These are phyloP conservation scores for Naegleria fowleri DNA, from an alignment of 208 protist genomes.

Conservation along the genomic window DNA sequence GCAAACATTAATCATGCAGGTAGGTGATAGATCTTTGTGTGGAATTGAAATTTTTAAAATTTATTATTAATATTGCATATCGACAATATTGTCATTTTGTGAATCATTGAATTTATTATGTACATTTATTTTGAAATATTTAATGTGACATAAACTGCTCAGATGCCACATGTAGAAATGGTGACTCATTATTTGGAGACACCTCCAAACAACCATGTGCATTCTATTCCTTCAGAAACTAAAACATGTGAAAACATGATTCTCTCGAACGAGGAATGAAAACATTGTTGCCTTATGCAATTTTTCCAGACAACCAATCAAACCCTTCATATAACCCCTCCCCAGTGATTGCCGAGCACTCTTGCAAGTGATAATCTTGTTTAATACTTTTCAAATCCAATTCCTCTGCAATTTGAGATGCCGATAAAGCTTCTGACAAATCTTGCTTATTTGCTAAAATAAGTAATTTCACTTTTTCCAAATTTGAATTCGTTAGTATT, in stretches of 20 bases:
- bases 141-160: no score
- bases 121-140: no score
- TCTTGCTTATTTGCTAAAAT: conserved; percentile 97
- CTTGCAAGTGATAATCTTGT: conserved; percentile 82
- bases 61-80: no score
- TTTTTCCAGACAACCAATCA: conserved; percentile 65
- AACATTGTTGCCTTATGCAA: not conserved
- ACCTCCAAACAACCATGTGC: not conserved
- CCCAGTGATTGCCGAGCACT: conserved; percentile 80
- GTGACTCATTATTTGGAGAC: not conserved
- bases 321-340: conserved; percentile 81
- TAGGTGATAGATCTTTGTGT: no score
- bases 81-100: no score
- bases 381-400: conserved; percentile 66
- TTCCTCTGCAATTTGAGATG: conserved; percentile 58
- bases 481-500: conserved; percentile 84
- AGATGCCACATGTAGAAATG: not conserved
- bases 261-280: no score
- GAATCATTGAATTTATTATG: no score
- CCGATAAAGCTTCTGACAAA: conserved; percentile 64
- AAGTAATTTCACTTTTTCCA: conserved; percentile 79
- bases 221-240: not conserved
- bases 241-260: no score
- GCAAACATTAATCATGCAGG: not conserved
- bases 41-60: no score